phyloP scores from a whole-genome alignment of 1,284 basidiomycete species.

The Boletus sp. region DNA sequence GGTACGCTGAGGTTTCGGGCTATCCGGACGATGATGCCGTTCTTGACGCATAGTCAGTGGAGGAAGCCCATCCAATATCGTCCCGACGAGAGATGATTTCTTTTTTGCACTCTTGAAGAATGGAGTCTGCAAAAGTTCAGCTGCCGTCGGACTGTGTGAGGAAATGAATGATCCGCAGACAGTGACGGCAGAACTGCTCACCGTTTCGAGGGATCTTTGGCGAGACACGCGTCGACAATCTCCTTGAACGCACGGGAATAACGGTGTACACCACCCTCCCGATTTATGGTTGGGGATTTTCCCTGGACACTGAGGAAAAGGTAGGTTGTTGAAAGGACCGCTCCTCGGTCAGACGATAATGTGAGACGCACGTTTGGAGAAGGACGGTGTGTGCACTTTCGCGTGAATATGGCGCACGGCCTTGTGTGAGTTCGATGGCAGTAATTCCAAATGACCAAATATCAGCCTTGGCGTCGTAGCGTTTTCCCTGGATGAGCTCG shows the following conservation, averaged over 20 bases:
- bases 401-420: constrained; percentile 76
- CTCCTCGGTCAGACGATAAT: constrained; percentile 7
- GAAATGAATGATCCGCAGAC: constrained; percentile 1
- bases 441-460: constrained; percentile 94
- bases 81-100: constrained; percentile 67
- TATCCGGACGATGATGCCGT: constrained; percentile 28
- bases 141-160: constrained; percentile 61
- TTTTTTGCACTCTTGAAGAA: constrained; percentile 80
- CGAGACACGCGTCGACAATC: constrained; percentile 74
- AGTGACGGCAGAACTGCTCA: constrained; percentile 20
- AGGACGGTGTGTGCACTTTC: constrained; percentile 74
- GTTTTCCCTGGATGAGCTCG: constrained; percentile 78
- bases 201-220: constrained; percentile 77
- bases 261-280: constrained; percentile 66
- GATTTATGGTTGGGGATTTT: constrained; percentile 69
- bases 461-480: constrained; percentile 82
- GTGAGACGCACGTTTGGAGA: constrained; percentile 57
- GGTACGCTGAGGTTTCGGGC: constrained; percentile 19
- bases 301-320: constrained; percentile 55
- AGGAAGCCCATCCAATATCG: constrained; percentile 68
- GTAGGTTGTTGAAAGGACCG: constrained; percentile 11
- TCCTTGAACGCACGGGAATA: constrained; percentile 83
- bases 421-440: constrained; percentile 79
- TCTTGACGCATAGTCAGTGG: constrained; percentile 70
- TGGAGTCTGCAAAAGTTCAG: constrained; percentile 70